Evolutionary conservation across 177 flowering plant species (phyloP).

Genomic region (Vitis hybrid): DNA sequence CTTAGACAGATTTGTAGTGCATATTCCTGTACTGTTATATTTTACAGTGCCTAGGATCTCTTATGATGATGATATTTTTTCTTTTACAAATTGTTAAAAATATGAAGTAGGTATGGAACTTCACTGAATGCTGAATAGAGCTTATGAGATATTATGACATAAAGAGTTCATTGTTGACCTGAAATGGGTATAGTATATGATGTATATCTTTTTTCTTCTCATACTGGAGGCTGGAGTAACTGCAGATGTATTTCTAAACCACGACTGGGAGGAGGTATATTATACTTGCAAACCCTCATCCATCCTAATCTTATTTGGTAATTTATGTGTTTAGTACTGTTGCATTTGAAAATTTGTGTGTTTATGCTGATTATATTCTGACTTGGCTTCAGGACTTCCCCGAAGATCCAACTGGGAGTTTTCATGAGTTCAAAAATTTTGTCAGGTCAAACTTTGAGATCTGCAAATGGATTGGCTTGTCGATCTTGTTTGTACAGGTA

Average conservation of each 20-base stretch:
- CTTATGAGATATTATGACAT: not conserved
- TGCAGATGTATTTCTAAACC: conserved; percentile 73
- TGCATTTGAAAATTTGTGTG: conserved; percentile 3
- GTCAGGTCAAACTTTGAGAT: conserved; percentile 66
- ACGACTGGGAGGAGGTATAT: conserved; percentile 76
- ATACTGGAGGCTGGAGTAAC: conserved; percentile 76
- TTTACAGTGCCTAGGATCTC: not conserved
- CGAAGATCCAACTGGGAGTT: conserved; percentile 63
- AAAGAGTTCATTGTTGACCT: conserved; percentile 32
- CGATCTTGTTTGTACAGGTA: conserved; percentile 72
- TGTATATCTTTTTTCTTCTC: conserved; percentile 57
- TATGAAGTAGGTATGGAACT: not conserved
- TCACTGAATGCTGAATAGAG: not conserved
- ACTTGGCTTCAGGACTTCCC: conserved; percentile 72
- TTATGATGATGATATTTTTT: not conserved
- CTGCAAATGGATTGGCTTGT: conserved; percentile 82
- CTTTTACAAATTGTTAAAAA: not conserved
- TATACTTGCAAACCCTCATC: not conserved
- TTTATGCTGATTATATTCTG: conserved; percentile 9
- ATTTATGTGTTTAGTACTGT: not conserved
- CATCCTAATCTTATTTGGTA: not conserved
- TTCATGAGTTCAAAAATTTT: conserved; percentile 60
- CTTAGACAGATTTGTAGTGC: too few species aligned
- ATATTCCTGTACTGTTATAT: too few species aligned
- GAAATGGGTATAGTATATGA: conserved; percentile 62